Percentiles rank a stretch among this genome's conserved stretches.
Evolutionary conservation across 352 stramenopile species (phyloP).

Genomic region (Phytophthora pluvialis): DNA sequence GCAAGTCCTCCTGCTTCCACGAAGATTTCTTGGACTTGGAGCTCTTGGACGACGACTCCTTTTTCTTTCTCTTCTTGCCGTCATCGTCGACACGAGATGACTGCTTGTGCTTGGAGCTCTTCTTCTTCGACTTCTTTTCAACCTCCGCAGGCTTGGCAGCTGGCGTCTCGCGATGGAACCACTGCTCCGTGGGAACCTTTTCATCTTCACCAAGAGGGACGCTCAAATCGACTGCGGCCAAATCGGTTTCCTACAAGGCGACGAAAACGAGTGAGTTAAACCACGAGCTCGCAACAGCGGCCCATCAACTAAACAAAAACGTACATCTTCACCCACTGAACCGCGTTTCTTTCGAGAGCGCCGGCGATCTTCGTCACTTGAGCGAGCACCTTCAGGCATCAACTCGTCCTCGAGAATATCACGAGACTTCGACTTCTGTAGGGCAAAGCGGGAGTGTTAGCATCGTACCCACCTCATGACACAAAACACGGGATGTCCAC

Average conservation of each 20-base stretch:
- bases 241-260: constrained; percentile 55
- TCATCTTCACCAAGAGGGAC: constrained; percentile 79
- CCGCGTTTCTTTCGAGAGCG: constrained; percentile 58
- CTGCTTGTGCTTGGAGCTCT: constrained; percentile 56
- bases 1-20: constrained; percentile 31
- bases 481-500: neutral
- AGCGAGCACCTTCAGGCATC: constrained; percentile 77
- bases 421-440: constrained; percentile 53
- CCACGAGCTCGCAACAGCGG: neutral
- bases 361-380: constrained; percentile 72
- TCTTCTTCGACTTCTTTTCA: constrained; percentile 80
- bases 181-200: constrained; percentile 80
- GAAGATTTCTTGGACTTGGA: constrained; percentile 38
- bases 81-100: constrained; percentile 43
- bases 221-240: constrained; percentile 80
- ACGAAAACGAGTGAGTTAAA: neutral
- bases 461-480: neutral
- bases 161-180: constrained; percentile 71
- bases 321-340: constrained; percentile 45
- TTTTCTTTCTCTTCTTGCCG: constrained; percentile 52
- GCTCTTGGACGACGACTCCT: constrained; percentile 42
- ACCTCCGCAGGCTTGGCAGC: constrained; percentile 40
- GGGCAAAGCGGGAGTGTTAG: neutral
- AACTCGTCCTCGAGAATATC: constrained; percentile 75
- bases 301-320: constrained; percentile 9